Base-by-base conservation (phyloP, 2,329 filamentous ascomycete species). In the Chrysosporium queenslandicum region DNA sequence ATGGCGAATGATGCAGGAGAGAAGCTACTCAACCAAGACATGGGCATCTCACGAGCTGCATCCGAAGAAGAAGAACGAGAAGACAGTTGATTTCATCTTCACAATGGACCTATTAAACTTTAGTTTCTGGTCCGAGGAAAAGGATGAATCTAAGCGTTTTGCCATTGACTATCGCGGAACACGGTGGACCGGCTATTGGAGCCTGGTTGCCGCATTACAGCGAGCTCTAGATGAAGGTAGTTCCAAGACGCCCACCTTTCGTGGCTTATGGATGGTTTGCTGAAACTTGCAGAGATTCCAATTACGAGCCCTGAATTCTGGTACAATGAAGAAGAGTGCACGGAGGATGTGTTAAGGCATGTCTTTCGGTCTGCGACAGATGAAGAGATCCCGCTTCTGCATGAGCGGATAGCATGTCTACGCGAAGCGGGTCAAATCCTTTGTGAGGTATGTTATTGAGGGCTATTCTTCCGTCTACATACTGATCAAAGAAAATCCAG, bases 81-180 rank as follows among this genome's bases (percentile, higher is more conserved):
- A 70, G 47, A 90, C 88, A 0, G 81, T 94, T 20, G 84, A 87
- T 57, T 97, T 98, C 66, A 91, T 98, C 61, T 97, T 98, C 66
- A 88, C 87, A 18, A 94, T 98, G 88, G 92, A 98, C 66, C 69
- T 98, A 25, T 73, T 98, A 47, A 98, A 98, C 66, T 98, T 97
- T 65, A 94, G 85, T 20, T 98, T 98, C 68, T 98, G 92, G 92
- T 94, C 87, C 12, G 83, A 87, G 49, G 70, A 76, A 54, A 63
- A 68, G 2, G 82, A 86, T 9, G 77, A 81, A 4, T 56, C 58
- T 23, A 82, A 91, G 61, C 77, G 88, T 9, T 98, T 91, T 67
- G 79, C 85, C 8, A 78, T 98, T 39, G 83, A 87, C 53, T 97
- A 96, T 68, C 79, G 78, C 42, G 89, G 81, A 25, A 83, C 80